Conservation (phyloP, 768 basidiomycete genomes). For the Leccinum truebloodii region DNA sequence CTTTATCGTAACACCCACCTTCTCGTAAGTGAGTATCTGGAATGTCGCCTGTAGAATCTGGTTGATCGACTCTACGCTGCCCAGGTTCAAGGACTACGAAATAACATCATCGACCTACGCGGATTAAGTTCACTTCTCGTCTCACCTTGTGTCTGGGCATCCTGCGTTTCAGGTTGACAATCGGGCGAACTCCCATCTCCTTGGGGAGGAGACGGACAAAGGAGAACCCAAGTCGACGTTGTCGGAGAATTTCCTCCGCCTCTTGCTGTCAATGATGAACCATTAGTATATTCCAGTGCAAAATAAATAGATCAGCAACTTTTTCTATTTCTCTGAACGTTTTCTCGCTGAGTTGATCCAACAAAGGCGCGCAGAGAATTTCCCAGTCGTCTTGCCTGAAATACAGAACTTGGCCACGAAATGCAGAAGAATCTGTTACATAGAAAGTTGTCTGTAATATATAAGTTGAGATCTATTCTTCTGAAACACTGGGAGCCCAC, state of each 20-base stretch:
- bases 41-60: conserved; percentile 83
- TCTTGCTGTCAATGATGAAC: conserved; percentile 47
- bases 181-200: conserved; percentile 91
- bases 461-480: neutral
- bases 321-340: conserved; percentile 72
- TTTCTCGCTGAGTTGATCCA: conserved; percentile 66
- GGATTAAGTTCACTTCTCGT: neutral
- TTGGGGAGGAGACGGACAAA: conserved; percentile 91
- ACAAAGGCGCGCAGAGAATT: conserved; percentile 76
- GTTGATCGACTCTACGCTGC: conserved; percentile 71
- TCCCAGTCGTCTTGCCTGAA: conserved; percentile 96
- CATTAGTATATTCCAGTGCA: neutral
- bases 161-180: conserved; percentile 81
- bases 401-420: conserved; percentile 80
- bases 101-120: neutral
- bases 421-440: conserved; percentile 87
- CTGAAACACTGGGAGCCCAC: conserved; percentile 15
- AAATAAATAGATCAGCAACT: conserved; percentile 39
- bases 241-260: conserved; percentile 64
- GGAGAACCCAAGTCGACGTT: conserved; percentile 77
- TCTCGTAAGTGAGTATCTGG: conserved; percentile 85
- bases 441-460: conserved; percentile 82
- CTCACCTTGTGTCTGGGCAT: conserved; percentile 37
- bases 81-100: conserved; percentile 32
- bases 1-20: conserved; percentile 44